A percentile compares a stretch with the other conserved stretches of the same genome.
Conservation (phyloP, 768 basidiomycete species). For the Termitomyces sp. region DNA sequence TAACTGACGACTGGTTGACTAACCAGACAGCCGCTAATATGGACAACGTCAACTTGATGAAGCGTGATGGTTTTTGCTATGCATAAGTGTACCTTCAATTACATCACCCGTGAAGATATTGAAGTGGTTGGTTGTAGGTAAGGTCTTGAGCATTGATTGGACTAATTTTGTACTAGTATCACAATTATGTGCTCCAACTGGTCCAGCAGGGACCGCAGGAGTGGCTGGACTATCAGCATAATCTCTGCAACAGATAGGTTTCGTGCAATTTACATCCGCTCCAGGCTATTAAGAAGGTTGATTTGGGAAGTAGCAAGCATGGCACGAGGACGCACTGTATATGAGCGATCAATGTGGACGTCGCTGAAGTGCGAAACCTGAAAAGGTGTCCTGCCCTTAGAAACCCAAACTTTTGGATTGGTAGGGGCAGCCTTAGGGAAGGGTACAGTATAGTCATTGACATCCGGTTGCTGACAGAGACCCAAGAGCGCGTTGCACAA, state of each 20-base stretch:
- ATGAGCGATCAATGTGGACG: constrained; percentile 54
- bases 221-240: constrained; percentile 34
- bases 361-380: constrained; percentile 60
- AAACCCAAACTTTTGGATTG: constrained; percentile 25
- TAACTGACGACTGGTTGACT: constrained; percentile 33
- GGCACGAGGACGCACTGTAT: constrained; percentile 30
- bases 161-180: constrained; percentile 46
- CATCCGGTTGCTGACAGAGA: constrained; percentile 43
- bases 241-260: constrained; percentile 56
- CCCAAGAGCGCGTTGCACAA: constrained; percentile 52
- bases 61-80: not conserved
- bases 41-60: not conserved
- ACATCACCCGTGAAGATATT: constrained; percentile 64
- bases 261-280: constrained; percentile 51
- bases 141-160: constrained; percentile 42
- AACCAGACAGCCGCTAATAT: constrained; percentile 44
- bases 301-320: not conserved
- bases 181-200: constrained; percentile 42
- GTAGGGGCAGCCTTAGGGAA: constrained; percentile 38
- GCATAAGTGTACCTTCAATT: constrained; percentile 39
- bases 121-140: constrained; percentile 35
- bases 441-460: constrained; percentile 36
- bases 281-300: constrained; percentile 31
- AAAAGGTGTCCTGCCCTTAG: constrained; percentile 37
- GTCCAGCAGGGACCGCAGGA: constrained; percentile 38